Evolutionary conservation across 2,329 filamentous ascomycete species (phyloP).

Genomic region (Pseudogymnoascus sp.): DNA sequence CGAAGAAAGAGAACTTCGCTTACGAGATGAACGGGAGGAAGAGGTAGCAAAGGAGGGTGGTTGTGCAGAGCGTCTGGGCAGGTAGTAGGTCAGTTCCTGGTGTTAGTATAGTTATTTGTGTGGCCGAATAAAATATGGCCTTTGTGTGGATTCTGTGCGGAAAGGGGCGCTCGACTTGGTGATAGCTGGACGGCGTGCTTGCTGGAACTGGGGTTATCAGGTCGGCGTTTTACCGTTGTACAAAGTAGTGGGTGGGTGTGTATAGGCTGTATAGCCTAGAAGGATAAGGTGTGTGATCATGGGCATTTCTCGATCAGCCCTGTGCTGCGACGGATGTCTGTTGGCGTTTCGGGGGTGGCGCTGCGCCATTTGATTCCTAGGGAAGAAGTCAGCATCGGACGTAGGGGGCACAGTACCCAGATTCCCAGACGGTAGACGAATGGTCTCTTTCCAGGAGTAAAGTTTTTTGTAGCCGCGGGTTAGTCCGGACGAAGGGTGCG

Average conservation of each 20-base stretch:
- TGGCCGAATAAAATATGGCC: neutral
- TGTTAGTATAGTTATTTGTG: slow-evolving; percentile 4
- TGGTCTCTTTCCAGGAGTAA: neutral
- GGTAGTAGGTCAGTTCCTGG: neutral
- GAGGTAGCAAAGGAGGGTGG: neutral
- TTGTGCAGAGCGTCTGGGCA: neutral
- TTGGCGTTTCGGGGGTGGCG: slow-evolving; percentile 27
- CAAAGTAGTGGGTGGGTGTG: neutral
- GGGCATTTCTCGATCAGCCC: slow-evolving; percentile 16
- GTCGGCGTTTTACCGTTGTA: neutral
- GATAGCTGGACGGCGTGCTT: neutral
- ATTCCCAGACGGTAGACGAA: slow-evolving; percentile 6
- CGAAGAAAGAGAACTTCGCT: slow-evolving; percentile 4
- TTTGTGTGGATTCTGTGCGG: neutral
- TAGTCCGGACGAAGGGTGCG: slow-evolving; percentile 10
- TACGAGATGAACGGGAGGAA: neutral
- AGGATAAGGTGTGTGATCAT: neutral
- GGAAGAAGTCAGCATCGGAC: slow-evolving; percentile 1
- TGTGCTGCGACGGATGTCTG: slow-evolving; percentile 26
- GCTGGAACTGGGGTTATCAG: neutral
- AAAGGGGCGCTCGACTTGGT: neutral
- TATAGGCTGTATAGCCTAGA: neutral
- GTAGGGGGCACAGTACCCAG: slow-evolving; percentile 2
- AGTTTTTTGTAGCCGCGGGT: neutral
- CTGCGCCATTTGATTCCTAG: slow-evolving; percentile 4